Evolutionary conservation across 805 yeast species (phyloP).

Genomic region (Tanozyma kutaoensis): DNA sequence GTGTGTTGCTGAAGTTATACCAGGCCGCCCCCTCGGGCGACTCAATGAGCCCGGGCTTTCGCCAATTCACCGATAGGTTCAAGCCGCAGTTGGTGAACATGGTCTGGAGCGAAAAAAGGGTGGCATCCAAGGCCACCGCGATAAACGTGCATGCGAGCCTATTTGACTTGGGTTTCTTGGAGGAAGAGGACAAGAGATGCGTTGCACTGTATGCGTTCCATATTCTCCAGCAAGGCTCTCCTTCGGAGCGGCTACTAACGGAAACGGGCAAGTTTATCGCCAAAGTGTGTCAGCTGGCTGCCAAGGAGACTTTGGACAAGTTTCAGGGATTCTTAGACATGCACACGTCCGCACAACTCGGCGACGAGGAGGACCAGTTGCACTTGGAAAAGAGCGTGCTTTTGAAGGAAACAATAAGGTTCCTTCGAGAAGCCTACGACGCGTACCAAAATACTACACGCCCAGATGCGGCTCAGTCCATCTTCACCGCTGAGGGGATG

Average conservation of each 20-base stretch:
- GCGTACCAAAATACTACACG: constrained; percentile 3
- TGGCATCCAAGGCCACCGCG: constrained; percentile 37
- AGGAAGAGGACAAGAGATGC: constrained; percentile 33
- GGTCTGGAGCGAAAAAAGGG: constrained; percentile 30
- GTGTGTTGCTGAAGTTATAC: constrained; percentile 37
- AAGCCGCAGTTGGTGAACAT: constrained; percentile 54
- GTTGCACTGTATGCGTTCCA: constrained; percentile 9
- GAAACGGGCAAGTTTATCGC: constrained; percentile 46
- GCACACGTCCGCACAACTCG: constrained; percentile 12
- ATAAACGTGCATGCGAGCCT: constrained; percentile 41
- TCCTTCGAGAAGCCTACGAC: constrained; percentile 5
- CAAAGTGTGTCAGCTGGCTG: constrained; percentile 25
- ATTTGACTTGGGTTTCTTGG: constrained; percentile 47
- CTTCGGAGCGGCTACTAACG: constrained; percentile 14
- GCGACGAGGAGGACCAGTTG: constrained; percentile 8
- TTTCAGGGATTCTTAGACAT: constrained; percentile 16
- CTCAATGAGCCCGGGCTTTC: constrained; percentile 42
- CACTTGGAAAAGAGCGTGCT: constrained; percentile 10
- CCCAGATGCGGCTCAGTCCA: too few species aligned
- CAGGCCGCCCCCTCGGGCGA: constrained; percentile 9
- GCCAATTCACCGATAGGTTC: constrained; percentile 70
- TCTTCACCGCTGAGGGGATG: too few species aligned
- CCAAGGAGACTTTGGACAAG: constrained; percentile 22
- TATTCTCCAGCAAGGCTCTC: constrained; percentile 3
- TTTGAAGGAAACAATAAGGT: constrained; percentile 7